phyloP scores from a whole-genome alignment of 1,139 yeast species.

The Kluyveromyces sp. region DNA sequence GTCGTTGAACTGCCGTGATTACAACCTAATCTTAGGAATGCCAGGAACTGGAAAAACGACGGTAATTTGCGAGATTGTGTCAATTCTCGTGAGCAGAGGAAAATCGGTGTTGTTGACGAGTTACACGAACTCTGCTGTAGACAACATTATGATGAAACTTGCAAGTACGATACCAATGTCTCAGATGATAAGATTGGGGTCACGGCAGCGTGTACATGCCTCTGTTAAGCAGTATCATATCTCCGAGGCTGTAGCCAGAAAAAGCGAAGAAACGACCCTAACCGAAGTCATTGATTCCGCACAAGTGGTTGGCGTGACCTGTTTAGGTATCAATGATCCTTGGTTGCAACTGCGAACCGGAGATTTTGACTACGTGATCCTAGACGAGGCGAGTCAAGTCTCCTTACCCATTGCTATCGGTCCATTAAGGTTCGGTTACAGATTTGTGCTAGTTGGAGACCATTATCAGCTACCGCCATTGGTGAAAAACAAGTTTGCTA shows the following conservation, averaged over 20 bases:
- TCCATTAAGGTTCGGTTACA: conserved; percentile 69
- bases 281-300: conserved; percentile 45
- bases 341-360: conserved; percentile 40
- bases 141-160: conserved; percentile 74
- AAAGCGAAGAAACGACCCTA: conserved; percentile 38
- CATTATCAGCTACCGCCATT: conserved; percentile 88
- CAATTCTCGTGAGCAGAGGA: conserved; percentile 48
- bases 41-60: conserved; percentile 99
- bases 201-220: conserved; percentile 51
- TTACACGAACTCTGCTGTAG: conserved; percentile 94
- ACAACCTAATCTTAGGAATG: conserved; percentile 84
- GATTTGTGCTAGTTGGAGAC: conserved; percentile 88
- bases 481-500: conserved; percentile 54
- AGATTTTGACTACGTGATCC: conserved; percentile 82
- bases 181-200: conserved; percentile 46
- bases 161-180: conserved; percentile 35
- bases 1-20: conserved; percentile 63
- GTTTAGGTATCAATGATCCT: conserved; percentile 68
- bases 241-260: conserved; percentile 34
- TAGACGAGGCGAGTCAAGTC: conserved; percentile 95
- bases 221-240: conserved; percentile 38
- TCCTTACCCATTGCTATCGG: conserved; percentile 88
- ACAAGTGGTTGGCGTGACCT: conserved; percentile 80
- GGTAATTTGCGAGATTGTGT: conserved; percentile 70
- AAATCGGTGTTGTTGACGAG: conserved; percentile 74